Percentiles rank a stretch among this genome's conserved stretches.
phyloP scores from a whole-genome alignment of 805 yeast species.

The Ogataea thermomethanolica region DNA sequence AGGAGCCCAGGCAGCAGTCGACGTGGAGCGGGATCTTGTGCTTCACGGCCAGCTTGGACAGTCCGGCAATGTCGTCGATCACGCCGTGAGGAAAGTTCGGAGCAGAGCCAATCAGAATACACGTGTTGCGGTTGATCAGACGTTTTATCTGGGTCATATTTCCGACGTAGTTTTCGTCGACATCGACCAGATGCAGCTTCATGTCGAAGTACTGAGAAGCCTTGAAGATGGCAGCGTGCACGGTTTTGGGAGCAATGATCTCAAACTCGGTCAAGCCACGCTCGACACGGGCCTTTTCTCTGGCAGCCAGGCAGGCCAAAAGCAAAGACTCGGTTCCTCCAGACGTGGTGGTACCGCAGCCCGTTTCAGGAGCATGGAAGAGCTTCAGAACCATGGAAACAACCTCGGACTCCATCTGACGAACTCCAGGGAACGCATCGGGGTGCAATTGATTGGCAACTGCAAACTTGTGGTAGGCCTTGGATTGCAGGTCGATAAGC shows the following conservation, averaged over 20 bases:
- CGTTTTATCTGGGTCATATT: slow-evolving; percentile 58
- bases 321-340: slow-evolving; percentile 96
- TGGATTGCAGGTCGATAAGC: slow-evolving; percentile 65
- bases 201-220: slow-evolving; percentile 90
- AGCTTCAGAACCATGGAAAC: slow-evolving; percentile 83
- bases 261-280: slow-evolving; percentile 72
- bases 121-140: slow-evolving; percentile 74
- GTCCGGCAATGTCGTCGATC: slow-evolving; percentile 77
- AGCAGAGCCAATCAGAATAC: slow-evolving; percentile 85
- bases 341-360: slow-evolving; percentile 80
- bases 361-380: slow-evolving; percentile 73
- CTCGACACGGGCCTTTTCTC: slow-evolving; percentile 61
- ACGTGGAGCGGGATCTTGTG: slow-evolving; percentile 87
- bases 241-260: slow-evolving; percentile 81
- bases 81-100: slow-evolving; percentile 98
- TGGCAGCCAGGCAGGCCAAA: slow-evolving; percentile 83
- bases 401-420: slow-evolving; percentile 95
- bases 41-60: slow-evolving; percentile 61
- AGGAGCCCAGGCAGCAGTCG: slow-evolving; percentile 94
- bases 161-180: slow-evolving; percentile 67
- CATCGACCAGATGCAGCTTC: slow-evolving; percentile 73
- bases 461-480: slow-evolving; percentile 71
- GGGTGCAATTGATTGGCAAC: slow-evolving; percentile 96
- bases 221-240: slow-evolving; percentile 94
- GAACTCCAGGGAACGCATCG: slow-evolving; percentile 92